These are phyloP conservation scores for Pseudozyma sp. DNA, from an alignment of 1,284 basidiomycete species.

Conservation along the genomic window DNA sequence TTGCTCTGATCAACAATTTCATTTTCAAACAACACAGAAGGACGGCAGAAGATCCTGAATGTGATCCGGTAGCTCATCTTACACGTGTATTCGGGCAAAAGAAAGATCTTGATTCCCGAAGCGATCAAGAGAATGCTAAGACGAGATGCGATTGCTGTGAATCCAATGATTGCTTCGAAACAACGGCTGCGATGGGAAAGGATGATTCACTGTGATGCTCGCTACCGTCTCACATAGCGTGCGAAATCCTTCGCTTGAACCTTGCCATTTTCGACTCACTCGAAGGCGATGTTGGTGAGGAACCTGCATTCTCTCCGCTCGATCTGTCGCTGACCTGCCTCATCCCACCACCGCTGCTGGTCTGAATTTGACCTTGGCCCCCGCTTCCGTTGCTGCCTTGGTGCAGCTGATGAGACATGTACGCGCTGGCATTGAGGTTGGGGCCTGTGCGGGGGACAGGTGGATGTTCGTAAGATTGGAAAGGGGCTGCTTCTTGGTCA, in stretches of 20 bases:
- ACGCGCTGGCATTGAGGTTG: slow-evolving; percentile 45
- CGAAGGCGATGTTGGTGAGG: slow-evolving; percentile 18
- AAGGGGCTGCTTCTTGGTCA: slow-evolving; percentile 31
- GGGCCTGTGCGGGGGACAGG: slow-evolving; percentile 34
- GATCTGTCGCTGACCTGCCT: slow-evolving; percentile 7
- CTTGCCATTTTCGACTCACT: slow-evolving; percentile 36
- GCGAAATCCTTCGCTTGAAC: slow-evolving; percentile 37
- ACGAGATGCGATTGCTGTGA: background rate
- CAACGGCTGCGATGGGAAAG: background rate
- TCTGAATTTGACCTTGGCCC: background rate
- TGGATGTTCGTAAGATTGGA: slow-evolving; percentile 27
- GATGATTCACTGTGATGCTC: background rate
- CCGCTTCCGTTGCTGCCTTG: slow-evolving; percentile 7
- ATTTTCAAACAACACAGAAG: no score
- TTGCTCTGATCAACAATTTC: no score
- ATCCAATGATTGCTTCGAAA: background rate
- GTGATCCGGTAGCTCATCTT: no score
- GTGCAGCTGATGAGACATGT: slow-evolving; percentile 34
- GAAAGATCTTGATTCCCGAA: no score
- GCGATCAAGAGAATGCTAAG: background rate
- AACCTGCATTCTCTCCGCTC: slow-evolving; percentile 1
- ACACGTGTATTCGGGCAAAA: no score
- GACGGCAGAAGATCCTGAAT: no score
- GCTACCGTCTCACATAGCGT: slow-evolving; percentile 24
- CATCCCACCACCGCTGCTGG: slow-evolving; percentile 2